These are phyloP conservation scores for Artemisia annua DNA, from an alignment of 129 eudicot species.

Conservation along the genomic window DNA sequence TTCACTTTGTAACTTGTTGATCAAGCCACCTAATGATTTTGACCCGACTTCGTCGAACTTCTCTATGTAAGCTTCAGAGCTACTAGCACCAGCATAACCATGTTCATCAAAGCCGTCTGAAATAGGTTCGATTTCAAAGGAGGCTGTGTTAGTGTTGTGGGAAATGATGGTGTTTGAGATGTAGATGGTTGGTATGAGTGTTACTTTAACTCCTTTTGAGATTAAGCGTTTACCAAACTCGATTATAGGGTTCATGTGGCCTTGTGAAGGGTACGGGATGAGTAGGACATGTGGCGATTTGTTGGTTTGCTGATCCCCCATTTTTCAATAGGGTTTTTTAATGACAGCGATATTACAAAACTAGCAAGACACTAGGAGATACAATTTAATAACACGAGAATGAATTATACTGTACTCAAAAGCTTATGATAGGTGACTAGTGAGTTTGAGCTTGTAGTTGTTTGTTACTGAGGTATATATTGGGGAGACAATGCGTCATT, in stretches of 20 bases:
- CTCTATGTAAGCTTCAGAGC: neutral
- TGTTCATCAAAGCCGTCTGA: neutral
- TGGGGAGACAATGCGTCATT: neutral
- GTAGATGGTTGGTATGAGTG: constrained; percentile 30
- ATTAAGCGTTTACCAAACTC: constrained; percentile 39
- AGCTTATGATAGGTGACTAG: neutral
- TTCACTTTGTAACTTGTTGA: neutral
- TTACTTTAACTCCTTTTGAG: constrained; percentile 35
- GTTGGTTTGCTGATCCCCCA: neutral
- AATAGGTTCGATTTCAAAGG: neutral
- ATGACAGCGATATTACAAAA: too few species aligned
- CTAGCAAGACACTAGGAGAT: too few species aligned
- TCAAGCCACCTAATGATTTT: neutral
- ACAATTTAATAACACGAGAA: too few species aligned
- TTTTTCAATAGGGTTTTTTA: neutral
- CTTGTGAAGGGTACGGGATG: constrained; percentile 45
- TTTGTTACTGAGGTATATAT: neutral
- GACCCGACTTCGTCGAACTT: neutral
- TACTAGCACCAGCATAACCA: neutral
- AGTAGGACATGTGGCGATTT: constrained; percentile 29
- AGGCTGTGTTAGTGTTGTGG: neutral
- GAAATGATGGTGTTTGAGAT: neutral
- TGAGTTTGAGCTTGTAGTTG: neutral
- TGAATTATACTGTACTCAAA: too few species aligned
- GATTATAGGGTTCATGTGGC: constrained; percentile 46